Evolutionary conservation across 306 rosid species (phyloP).

Genomic region (Fragaria vesca): DNA sequence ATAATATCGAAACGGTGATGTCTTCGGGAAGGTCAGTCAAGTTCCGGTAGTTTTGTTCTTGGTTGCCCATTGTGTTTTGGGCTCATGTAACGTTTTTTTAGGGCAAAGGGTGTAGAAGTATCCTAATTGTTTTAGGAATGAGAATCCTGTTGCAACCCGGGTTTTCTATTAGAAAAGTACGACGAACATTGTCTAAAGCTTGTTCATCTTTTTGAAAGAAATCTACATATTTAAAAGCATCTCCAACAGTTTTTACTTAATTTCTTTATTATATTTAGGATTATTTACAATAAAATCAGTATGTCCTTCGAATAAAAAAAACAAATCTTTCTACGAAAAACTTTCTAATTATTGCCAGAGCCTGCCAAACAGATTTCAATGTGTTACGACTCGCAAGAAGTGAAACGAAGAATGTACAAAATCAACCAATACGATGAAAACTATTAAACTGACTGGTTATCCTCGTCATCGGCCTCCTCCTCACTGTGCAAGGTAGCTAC

Average conservation of each 20-base stretch:
- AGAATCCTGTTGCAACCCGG: not conserved
- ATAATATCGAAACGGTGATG: slow-evolving; percentile 36
- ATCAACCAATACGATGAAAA: slow-evolving; percentile 18
- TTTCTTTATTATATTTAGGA: too few species aligned
- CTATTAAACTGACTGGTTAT: slow-evolving; percentile 28
- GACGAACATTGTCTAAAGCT: not conserved
- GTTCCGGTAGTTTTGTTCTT: slow-evolving; percentile 2
- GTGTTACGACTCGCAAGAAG: slow-evolving; percentile 11
- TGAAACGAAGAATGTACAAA: slow-evolving; percentile 23
- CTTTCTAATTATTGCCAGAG: not conserved
- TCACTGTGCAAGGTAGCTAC: slow-evolving; percentile 42
- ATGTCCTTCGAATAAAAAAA: too few species aligned
- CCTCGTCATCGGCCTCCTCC: slow-evolving; percentile 39
- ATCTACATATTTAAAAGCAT: too few species aligned
- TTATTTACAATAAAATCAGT: too few species aligned
- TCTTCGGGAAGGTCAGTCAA: slow-evolving; percentile 60
- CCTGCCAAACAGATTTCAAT: slow-evolving; percentile 31
- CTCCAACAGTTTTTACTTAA: too few species aligned
- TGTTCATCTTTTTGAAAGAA: not conserved
- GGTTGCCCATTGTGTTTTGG: not conserved
- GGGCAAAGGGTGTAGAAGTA: not conserved
- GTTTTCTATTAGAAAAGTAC: too few species aligned
- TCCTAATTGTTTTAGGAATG: not conserved
- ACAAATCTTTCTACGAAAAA: too few species aligned
- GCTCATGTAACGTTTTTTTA: not conserved